Percentiles rank a stretch among this genome's conserved stretches.
Evolutionary conservation across 1,284 basidiomycete species (phyloP).

Genomic region (Coniophora puteana): DNA sequence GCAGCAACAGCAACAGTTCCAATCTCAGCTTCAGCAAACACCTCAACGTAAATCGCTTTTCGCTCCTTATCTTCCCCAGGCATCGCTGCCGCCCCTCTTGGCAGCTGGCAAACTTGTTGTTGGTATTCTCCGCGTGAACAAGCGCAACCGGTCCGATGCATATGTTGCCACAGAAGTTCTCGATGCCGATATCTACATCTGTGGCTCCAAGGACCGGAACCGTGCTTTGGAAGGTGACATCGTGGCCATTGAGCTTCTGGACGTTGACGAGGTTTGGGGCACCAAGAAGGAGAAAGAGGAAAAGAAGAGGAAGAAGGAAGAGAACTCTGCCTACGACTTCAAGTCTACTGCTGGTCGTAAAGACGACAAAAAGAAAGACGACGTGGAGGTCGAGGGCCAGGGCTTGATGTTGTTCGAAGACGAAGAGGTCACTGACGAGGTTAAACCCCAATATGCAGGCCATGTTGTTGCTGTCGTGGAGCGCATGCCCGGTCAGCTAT

Average conservation of each 20-base stretch:
- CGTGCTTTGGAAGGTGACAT: conserved; percentile 98
- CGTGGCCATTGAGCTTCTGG: conserved; percentile 96
- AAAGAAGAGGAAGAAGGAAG: conserved; percentile 99
- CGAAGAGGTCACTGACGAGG: conserved; percentile 97
- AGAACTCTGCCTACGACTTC: conserved; percentile 88
- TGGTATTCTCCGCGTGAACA: conserved; percentile 96
- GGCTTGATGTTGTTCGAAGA: conserved; percentile 96
- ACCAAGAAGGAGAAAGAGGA: conserved; percentile 99
- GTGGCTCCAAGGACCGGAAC: conserved; percentile 98
- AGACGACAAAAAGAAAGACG: conserved; percentile 99
- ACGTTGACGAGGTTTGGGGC: conserved; percentile 98
- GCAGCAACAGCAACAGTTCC: conserved; percentile 69
- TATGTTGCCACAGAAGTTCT: conserved; percentile 99
- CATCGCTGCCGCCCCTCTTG: conserved; percentile 93
- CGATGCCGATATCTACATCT: conserved; percentile 98
- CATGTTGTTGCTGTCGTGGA: conserved; percentile 98
- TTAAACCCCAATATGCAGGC: conserved; percentile 94
- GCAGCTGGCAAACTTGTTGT: conserved; percentile 99
- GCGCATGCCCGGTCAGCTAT: conserved; percentile 97
- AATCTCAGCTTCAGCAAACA: conserved; percentile 90
- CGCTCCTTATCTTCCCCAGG: conserved; percentile 97
- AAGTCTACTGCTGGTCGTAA: conserved; percentile 77
- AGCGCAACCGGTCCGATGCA: conserved; percentile 97
- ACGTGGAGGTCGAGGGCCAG: conserved; percentile 99
- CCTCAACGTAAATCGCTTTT: conserved; percentile 98